Conservation (phyloP, 2,329 filamentous ascomycete species). For the Fusarium xylarioides region DNA sequence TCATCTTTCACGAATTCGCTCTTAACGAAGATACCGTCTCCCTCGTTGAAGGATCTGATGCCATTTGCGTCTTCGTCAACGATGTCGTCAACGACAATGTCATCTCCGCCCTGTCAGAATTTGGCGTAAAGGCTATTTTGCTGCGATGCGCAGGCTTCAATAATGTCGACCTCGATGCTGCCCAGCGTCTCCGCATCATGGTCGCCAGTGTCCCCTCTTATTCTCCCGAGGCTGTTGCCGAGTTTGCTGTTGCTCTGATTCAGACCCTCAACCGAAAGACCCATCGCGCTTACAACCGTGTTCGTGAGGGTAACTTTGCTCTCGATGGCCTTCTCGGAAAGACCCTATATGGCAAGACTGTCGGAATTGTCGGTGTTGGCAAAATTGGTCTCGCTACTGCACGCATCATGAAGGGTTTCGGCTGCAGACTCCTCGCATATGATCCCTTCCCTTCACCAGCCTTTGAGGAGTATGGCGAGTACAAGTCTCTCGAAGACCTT, state of each 20-base stretch:
- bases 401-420: conserved; percentile 70
- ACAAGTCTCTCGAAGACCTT: conserved; percentile 63
- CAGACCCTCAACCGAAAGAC: conserved; percentile 74
- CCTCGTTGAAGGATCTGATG: conserved; percentile 61
- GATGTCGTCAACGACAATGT: conserved; percentile 64
- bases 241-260: conserved; percentile 73
- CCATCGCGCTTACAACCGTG: conserved; percentile 73
- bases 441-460: conserved; percentile 64
- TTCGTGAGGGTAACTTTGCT: conserved; percentile 74
- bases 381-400: conserved; percentile 71
- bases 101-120: conserved; percentile 57
- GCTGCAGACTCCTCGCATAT: conserved; percentile 68
- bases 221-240: conserved; percentile 74
- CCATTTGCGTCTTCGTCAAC: conserved; percentile 76
- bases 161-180: conserved; percentile 68
- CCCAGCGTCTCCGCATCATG: conserved; percentile 63
- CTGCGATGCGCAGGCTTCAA: conserved; percentile 76
- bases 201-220: conserved; percentile 75
- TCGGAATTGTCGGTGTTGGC: conserved; percentile 72
- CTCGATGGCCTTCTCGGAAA: conserved; percentile 70
- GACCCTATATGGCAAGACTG: conserved; percentile 71
- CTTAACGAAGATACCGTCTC: conserved; percentile 65
- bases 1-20: conserved; percentile 67
- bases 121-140: conserved; percentile 66
- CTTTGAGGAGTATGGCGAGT: conserved; percentile 60